Conservation (phyloP, 169 alveolate genomes). For the Babesia bigemina region DNA sequence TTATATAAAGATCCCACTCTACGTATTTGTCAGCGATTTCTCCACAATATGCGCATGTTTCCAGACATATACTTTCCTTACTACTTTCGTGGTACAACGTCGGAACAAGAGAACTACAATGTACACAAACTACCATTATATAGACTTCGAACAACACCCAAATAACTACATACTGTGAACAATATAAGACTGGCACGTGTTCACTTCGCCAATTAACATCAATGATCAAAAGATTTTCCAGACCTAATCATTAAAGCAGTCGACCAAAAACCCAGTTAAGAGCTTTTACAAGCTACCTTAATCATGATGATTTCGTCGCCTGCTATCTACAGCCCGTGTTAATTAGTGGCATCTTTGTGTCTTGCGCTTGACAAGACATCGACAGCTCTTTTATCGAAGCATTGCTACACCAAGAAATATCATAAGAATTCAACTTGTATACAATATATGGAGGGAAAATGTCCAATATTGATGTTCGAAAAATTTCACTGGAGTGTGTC, state of each 20-base stretch:
- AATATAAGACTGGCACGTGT: background rate
- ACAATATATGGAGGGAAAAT: too few species aligned
- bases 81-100: conserved; percentile 52
- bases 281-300: too few species aligned
- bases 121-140: conserved; percentile 66
- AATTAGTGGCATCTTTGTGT: too few species aligned
- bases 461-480: too few species aligned
- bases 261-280: too few species aligned
- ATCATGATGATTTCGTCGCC: too few species aligned
- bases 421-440: too few species aligned
- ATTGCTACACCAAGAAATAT: too few species aligned
- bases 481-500: too few species aligned
- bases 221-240: background rate
- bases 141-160: background rate
- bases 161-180: background rate
- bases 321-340: too few species aligned
- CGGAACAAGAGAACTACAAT: conserved; percentile 55
- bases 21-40: conserved; percentile 62
- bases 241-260: background rate
- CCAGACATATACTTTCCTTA: conserved; percentile 33
- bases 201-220: background rate
- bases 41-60: conserved; percentile 57
- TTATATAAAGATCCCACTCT: conserved; percentile 60
- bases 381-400: too few species aligned
- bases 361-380: too few species aligned